Base-by-base conservation (phyloP, 495 filamentous ascomycete species). In the Ascobolus immersus region DNA sequence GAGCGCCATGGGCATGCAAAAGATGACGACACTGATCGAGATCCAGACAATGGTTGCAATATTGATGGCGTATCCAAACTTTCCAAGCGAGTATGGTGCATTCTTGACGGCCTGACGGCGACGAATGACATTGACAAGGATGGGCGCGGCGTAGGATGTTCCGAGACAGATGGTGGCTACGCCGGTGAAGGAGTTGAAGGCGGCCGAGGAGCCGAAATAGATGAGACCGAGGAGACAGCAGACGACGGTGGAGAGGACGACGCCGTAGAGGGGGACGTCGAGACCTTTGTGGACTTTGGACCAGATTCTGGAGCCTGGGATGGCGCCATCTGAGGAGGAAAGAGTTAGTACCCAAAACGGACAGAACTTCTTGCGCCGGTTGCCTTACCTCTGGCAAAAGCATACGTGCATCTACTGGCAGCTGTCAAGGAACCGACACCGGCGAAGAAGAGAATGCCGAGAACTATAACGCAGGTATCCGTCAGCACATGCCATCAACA, bases 281-380 rank as follows among this genome's bases (percentile, higher is more conserved):
- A 67, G 55, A 17, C 48, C 52, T 21, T 54, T 54, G 49, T 67
- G 61, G 15, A 71, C 64, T 25, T 49, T 48, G 12, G 61, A 60
- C 70, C 70, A 79, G 1, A 77, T 48, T 13, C 58, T 48, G 36
- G 68, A 73, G 3, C 71, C 65, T 0, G 70, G 73, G 33, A 77
- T 77, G 9, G 73, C 73, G 11, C 61, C 61, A 44, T 71, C 66
- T 43, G 24, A 32, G 21, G 10, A 44, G 19, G 17, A 39, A 23
- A 9, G 12, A 25, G 28, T 28, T 8, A 2, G 18, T 23, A 23
- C 9, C 23, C 5, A 4, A 3, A 21, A 20, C 5, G 22, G 5
- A 27, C 22, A 25, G 22, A 25, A 25, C 7, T n/a, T n/a, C n/a
- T n/a, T n/a, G n/a, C n/a, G n/a, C n/a, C n/a, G n/a, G n/a, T n/a